Evolutionary conservation across 176 grass and related monocot species (phyloP), one percentile per base, ranked within the genome.

Genomic region (Musa beccarii): DNA sequence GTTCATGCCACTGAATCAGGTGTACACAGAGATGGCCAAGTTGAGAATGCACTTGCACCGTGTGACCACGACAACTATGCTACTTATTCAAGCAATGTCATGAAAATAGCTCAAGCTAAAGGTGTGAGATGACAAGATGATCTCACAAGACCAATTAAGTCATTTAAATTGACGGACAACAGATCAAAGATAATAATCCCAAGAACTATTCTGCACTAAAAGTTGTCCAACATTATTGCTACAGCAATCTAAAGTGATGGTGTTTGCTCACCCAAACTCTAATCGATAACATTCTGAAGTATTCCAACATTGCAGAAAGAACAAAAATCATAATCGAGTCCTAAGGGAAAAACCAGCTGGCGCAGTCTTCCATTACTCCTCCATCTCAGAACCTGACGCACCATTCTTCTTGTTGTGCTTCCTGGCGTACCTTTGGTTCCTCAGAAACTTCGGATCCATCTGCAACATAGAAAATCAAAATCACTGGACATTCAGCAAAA

Each of bases 391-490:
- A 11, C 68, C 68, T 1, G 68, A 71, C 17, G 15, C 68, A 51
- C 19, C 68, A 11, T 16, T 52, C 68, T 71, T 71, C 15, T 51
- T 71, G 49, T 71, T 52, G 17, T 71, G 68, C 68, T 71, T 71
- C 68, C 68, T 71, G 11, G 68, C 68, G 20, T 71, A 71, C 68
- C 68, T 71, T 16, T 71, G 68, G 23, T 71, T 71, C 68, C 68
- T 71, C 49, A 71, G n/a, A 21, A 71, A 71, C 68, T 71, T 71
- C 9, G 68, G 68, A 51, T 71, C 68, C 68, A 71, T 71, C 68
- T 71, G 68, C n/a, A 71, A 22, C 9, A 71, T 52, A n/a, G 0
- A 71, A 22, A 9, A 1, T 1, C 49, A 49, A 8, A 16, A 49
- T 23, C 15, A 49, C 17, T 28, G 15, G 50, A 17, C 28, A 51